Conservation (phyloP, 148 eudicot genomes). For the Simmondsia chinensis region DNA sequence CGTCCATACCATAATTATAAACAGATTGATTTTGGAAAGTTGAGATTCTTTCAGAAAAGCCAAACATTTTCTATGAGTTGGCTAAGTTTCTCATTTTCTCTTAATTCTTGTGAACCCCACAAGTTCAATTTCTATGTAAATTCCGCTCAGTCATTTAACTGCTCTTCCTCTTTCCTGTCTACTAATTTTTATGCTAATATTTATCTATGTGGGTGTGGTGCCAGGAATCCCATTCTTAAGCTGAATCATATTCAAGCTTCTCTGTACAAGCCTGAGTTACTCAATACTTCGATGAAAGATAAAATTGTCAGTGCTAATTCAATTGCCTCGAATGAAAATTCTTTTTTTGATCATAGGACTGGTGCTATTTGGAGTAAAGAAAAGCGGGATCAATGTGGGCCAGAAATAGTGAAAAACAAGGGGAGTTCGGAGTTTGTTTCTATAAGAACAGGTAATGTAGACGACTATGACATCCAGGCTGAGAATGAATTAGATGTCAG, state of each 20-base stretch:
- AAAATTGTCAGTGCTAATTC: constrained; percentile 17
- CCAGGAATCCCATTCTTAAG: constrained; percentile 16
- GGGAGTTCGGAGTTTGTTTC: constrained; percentile 3
- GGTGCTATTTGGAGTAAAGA: constrained; percentile 26
- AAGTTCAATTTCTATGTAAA: constrained; percentile 22
- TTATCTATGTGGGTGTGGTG: constrained; percentile 20
- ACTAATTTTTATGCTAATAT: constrained; percentile 15
- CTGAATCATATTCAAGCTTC: constrained; percentile 31
- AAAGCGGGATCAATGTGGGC: constrained; percentile 29
- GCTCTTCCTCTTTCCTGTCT: constrained; percentile 21
- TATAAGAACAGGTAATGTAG: not conserved
- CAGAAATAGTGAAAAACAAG: constrained; percentile 13
- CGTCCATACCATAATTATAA: too few relatives aligned
- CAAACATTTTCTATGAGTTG: constrained; percentile 42
- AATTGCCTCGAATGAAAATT: constrained; percentile 9
- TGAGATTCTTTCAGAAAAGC: too few relatives aligned
- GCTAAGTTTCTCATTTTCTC: constrained; percentile 19
- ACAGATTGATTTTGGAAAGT: too few relatives aligned
- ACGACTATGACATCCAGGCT: constrained; percentile 7
- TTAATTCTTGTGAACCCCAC: constrained; percentile 31
- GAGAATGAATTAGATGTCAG: constrained; percentile 14
- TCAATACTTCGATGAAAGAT: constrained; percentile 13
- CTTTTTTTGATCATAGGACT: not conserved
- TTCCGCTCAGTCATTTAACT: constrained; percentile 13
- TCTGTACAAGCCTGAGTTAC: constrained; percentile 27